Evolutionary conservation across 139 green algal genomes (phyloP), one percentile per base, ranked within the genome.

Genomic region (Chlorokybus atmophyticus): DNA sequence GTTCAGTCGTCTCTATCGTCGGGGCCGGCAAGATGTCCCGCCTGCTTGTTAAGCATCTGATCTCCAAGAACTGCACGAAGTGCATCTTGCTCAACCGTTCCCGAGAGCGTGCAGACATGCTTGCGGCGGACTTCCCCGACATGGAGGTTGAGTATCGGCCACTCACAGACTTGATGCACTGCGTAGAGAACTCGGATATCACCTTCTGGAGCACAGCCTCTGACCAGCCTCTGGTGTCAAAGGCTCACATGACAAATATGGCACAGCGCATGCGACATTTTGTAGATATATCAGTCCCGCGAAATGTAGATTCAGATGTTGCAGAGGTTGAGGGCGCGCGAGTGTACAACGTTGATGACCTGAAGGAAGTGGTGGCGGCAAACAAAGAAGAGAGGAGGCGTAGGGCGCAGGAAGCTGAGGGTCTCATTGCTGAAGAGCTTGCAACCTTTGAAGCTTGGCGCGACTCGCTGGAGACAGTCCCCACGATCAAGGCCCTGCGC

Each of bases 341-440:
- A 39, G 87, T 95, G 29, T 99, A 93, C 83, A 99, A 99, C 71
- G 92, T 99, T 29, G 92, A 99, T 57, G 91, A 99, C 79, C 68
- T 99, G 26, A 93, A 93, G 76, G 92, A 95, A 79, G 88, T 98
- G 25, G 90, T 97, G 25, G 82, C 79, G 7, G 83, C 77, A 44
- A 97, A 98, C 78, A 96, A 94, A 77, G 83, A 88, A 61, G 85
- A 73, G 32, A 73, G 91, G 19, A 68, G 63, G 17, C 50, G 66
- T 23, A 85, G 84, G 17, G 86, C 86, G 4, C 40, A 57, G 17
- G 85, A 89, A 67, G 87, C 85, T 8, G 53, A 70, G 59, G 14
- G 23, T 19, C 26, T 81, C 3, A 63, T 69, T 21, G 56, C 83
- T 27, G 42, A 71, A 28, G 85, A 94, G 76, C 73, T 84, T 59